Conservation (phyloP, 257 asterid species). For the Anisodus tanguticus region DNA sequence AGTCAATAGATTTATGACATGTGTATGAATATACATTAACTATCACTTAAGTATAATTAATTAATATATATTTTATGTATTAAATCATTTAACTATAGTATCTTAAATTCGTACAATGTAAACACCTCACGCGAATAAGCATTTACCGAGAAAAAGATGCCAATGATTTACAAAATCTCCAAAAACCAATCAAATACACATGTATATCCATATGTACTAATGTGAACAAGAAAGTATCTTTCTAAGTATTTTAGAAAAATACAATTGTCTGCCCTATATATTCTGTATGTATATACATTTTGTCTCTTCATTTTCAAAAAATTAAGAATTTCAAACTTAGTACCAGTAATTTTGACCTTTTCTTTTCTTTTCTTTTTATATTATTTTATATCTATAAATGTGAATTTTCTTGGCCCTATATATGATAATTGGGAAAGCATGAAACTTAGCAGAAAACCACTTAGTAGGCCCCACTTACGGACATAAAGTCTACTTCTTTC, state of each 20-base stretch:
- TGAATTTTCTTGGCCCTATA: conserved; percentile 21
- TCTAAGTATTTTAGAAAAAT: neutral
- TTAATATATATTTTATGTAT: too few relatives aligned
- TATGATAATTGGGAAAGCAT: neutral
- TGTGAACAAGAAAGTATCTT: conserved; percentile 19
- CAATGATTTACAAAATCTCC: neutral
- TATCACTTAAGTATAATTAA: too few relatives aligned
- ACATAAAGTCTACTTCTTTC: conserved; percentile 26
- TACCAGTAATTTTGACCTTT: conserved; percentile 13
- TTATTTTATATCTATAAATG: neutral
- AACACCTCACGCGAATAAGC: too few relatives aligned
- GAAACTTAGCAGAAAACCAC: neutral
- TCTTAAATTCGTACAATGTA: too few relatives aligned
- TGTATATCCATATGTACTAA: neutral
- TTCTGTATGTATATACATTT: neutral
- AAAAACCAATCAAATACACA: conserved; percentile 19
- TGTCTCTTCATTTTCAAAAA: conserved; percentile 8
- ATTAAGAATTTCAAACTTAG: neutral
- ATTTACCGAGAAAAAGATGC: neutral
- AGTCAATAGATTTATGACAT: too few relatives aligned
- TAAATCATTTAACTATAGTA: too few relatives aligned
- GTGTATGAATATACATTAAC: too few relatives aligned
- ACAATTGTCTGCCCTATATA: neutral
- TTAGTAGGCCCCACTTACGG: conserved; percentile 3
- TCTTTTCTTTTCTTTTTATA: neutral